Evolutionary conservation across 495 filamentous ascomycete species (phyloP), one percentile per base, ranked within the genome.

Genomic region (Daldinia decipiens): DNA sequence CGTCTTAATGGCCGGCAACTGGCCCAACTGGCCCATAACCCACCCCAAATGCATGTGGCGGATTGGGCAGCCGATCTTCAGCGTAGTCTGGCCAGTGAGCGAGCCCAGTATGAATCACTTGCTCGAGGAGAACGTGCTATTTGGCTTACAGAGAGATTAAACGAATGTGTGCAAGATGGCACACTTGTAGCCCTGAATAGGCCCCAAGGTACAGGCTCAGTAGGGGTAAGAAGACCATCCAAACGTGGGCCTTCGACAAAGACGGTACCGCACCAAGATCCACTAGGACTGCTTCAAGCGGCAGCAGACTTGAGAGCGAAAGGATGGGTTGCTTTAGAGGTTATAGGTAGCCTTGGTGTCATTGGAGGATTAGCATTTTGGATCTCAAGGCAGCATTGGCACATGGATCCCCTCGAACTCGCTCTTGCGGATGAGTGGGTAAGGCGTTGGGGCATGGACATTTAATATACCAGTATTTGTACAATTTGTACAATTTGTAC

Each of bases 51-150:
- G 26, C 86, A 91, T 19, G 83, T 98, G 12, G 91, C 91, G 6
- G 92, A 94, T 73, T 99, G 95, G 95, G 95, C 95, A 9, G 85
- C 89, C 1, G 93, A 97, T 74, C 85, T 99, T 0, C 94, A 98
- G 74, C 89, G 87, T 53, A 94, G 91, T 70, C 80, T 97, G 5
- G 86, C 90, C 26, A 91, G 92, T 45, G 95, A 99, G 77, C 88
- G 92, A 9, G 87, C 89, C 24, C 83, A 91, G 75, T 97, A 92
- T 65, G 89, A 92, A 47, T 80, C 86, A 2, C 82, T 96, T 0
- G 87, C 90, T 7, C 82, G 86, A 5, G 86, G 84, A n/a, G 92
- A 97, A 68, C 84, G 92, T 29, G 90, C 91, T 11, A 79, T 90
- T 15, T 96, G 93, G 93, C 85, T 95, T 12, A 92, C 90, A 0